These are phyloP conservation scores for Parietaria judaica DNA, from an alignment of 306 rosid genomes.

Conservation along the genomic window DNA sequence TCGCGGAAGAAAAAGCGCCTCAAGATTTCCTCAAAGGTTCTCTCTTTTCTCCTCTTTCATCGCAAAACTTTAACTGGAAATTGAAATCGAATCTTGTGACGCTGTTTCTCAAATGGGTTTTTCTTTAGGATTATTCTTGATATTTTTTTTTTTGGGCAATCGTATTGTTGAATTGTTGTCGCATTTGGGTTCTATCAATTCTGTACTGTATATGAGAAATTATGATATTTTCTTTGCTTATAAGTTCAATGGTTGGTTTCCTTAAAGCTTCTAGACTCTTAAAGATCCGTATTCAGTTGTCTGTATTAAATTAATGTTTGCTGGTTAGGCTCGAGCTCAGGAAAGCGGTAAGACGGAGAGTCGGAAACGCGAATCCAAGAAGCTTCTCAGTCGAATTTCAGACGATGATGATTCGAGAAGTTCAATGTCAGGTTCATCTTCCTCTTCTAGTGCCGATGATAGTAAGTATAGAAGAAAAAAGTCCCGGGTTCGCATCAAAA, in stretches of 20 bases:
- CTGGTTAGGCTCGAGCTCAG: conserved; percentile 42
- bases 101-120: too few relatives aligned
- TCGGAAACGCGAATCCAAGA: conserved; percentile 54
- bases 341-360: conserved; percentile 36
- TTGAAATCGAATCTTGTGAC: too few relatives aligned
- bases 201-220: too few relatives aligned
- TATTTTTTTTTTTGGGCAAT: too few relatives aligned
- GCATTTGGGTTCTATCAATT: too few relatives aligned
- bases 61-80: not conserved
- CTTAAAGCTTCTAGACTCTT: too few relatives aligned
- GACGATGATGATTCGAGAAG: conserved; percentile 48
- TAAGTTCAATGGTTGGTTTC: too few relatives aligned
- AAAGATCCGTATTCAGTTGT: not conserved
- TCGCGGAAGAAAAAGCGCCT: conserved; percentile 55
- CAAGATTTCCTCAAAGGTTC: conserved; percentile 58
- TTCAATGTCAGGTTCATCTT: conserved; percentile 27
- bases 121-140: too few relatives aligned
- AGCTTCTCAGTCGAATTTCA: conserved; percentile 37
- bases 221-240: too few relatives aligned
- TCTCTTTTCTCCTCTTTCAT: not conserved
- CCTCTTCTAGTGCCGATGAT: conserved; percentile 47
- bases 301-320: not conserved
- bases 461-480: conserved; percentile 34
- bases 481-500: conserved; percentile 37
- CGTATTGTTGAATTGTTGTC: too few relatives aligned